Base-by-base conservation (phyloP, 2,329 filamentous ascomycete genomes). In the Alternaria gaisen region DNA sequence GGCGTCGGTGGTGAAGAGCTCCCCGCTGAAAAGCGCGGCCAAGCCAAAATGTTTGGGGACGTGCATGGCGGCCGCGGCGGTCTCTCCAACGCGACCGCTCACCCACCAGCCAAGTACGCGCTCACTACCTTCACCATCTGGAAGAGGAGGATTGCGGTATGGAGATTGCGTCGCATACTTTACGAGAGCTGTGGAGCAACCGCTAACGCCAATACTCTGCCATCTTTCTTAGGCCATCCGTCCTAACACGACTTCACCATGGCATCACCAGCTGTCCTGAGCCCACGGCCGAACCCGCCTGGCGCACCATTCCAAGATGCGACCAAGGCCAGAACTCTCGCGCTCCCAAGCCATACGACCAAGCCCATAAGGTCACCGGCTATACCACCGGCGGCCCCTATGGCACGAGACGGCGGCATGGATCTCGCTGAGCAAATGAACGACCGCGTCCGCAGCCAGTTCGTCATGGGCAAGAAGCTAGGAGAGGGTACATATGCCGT, bases 401-500 rank as follows among this genome's bases (percentile, higher is more conserved):
- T 70, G 3, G 64, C 58, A 42, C 42, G 34, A 46, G 70, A 72
- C 44, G 71, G 67, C 16, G 68, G 63, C 18, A 64, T 70, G 40
- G 77, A 85, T 61, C 71, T 84, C 5, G 81, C 82, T 11, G 82
- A 83, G 65, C 79, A 82, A 60, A 80, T 84, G 66, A 84, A 85
- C 66, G 76, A 80, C 9, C 72, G 80, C 36, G 79, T 83, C 73
- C 93, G 93, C 79, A 86, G 87, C 68, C 97, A 95, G 83, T 99
- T 97, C 78, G 87, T 95, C 67, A 97, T 96, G 83, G 92, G 92
- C 74, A 93, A 91, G 78, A 95, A 95, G 76, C 88, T 99, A 61
- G 95, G 95, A 78, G 93, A 97, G 80, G 95, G 95, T 83, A 98
- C 95, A 66, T 99, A 99, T 79, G 95, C 95, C 77, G 90, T 96